Evolutionary conservation across 2,329 filamentous ascomycete species (phyloP).

Genomic region (Herpotrichia juniperi): DNA sequence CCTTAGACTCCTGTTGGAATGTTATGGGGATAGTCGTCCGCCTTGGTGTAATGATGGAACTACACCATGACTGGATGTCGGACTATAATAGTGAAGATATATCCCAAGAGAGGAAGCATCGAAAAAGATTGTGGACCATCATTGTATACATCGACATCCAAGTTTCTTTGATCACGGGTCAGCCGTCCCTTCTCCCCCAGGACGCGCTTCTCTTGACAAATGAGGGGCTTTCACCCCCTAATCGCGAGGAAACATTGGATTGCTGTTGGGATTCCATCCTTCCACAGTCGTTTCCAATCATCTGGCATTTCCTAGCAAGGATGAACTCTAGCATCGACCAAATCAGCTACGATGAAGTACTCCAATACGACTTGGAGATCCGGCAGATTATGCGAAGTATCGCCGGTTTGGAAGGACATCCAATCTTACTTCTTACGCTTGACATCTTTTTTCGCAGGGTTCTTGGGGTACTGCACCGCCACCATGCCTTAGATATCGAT

Average conservation of each 20-base stretch:
- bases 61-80: constrained; percentile 22
- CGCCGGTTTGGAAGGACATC: constrained; percentile 11
- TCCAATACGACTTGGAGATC: constrained; percentile 21
- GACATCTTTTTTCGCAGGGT: constrained; percentile 36
- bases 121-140: constrained; percentile 21
- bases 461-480: constrained; percentile 32
- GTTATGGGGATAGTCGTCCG: constrained; percentile 23
- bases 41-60: constrained; percentile 22
- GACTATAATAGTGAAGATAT: constrained; percentile 10
- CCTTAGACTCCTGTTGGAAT: constrained; percentile 27
- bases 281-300: constrained; percentile 18
- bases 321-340: constrained; percentile 16
- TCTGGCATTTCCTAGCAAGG: constrained; percentile 17
- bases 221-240: not conserved
- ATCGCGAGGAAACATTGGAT: not conserved
- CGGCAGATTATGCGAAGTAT: constrained; percentile 13
- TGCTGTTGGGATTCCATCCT: constrained; percentile 21
- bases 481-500: constrained; percentile 24
- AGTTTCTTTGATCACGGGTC: constrained; percentile 22
- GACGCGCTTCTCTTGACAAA: not conserved
- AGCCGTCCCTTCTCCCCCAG: constrained; percentile 20
- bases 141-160: constrained; percentile 27
- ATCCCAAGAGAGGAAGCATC: constrained; percentile 14
- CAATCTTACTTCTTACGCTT: constrained; percentile 15
- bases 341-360: constrained; percentile 24